Conservation (phyloP, 2,329 filamentous ascomycete species). For the Calycina marina region DNA sequence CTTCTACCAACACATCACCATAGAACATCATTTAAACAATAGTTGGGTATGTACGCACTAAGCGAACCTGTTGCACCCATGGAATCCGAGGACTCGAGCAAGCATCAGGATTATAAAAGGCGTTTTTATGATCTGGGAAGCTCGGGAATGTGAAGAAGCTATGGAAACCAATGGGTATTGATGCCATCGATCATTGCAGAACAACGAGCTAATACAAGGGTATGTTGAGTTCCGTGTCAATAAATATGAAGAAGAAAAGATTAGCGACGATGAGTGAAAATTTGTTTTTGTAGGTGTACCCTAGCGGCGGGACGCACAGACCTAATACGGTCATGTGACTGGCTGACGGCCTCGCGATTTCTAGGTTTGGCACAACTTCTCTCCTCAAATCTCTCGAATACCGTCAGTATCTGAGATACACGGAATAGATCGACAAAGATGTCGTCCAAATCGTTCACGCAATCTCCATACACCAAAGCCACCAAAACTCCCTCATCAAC, state of each 20-base stretch:
- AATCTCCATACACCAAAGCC: no score
- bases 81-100: slow-evolving; percentile 16
- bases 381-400: not conserved
- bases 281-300: not conserved
- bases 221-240: slow-evolving; percentile 16
- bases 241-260: slow-evolving; percentile 14
- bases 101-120: slow-evolving; percentile 22
- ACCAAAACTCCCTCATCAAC: no score
- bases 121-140: slow-evolving; percentile 13
- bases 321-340: not conserved
- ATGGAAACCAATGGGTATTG: slow-evolving; percentile 9
- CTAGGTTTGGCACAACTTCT: no score
- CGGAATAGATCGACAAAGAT: no score
- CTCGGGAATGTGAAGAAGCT: slow-evolving; percentile 19
- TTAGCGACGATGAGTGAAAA: no score
- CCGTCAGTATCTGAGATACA: no score
- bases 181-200: slow-evolving; percentile 11
- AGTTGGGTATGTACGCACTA: slow-evolving; percentile 20
- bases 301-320: not conserved
- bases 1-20: no score
- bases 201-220: slow-evolving; percentile 17
- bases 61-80: slow-evolving; percentile 19
- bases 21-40: no score
- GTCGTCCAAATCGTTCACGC: no score
- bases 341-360: not conserved